Percentiles rank a stretch among this genome's conserved stretches.
Conservation (phyloP, 768 basidiomycete genomes). For the Kwoniella sp. region DNA sequence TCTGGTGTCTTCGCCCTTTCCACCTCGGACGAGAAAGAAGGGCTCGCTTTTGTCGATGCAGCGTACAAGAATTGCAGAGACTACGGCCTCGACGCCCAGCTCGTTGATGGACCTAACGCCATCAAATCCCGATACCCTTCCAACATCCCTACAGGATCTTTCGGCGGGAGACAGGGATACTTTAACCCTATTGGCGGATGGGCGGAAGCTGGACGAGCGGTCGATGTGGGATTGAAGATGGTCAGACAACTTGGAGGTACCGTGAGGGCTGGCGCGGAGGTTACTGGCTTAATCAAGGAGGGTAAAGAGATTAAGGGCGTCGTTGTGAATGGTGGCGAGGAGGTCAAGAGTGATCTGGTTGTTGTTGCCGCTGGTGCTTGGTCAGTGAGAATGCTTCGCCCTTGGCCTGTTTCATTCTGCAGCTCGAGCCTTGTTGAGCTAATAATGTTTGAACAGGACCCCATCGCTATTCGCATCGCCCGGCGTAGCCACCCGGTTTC, state of each 20-base stretch:
- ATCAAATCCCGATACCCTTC: constrained; percentile 62
- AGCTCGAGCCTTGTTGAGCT: no score
- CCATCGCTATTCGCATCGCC: constrained; percentile 71
- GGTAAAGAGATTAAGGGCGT: constrained; percentile 62
- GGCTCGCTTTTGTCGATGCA: constrained; percentile 60
- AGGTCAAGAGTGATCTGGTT: constrained; percentile 62
- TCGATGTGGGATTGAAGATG: constrained; percentile 62
- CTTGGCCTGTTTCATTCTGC: no score
- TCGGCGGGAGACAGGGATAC: constrained; percentile 61
- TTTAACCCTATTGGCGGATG: constrained; percentile 79
- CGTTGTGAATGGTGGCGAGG: constrained; percentile 63
- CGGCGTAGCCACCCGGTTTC: constrained; percentile 55
- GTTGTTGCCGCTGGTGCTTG: constrained; percentile 50
- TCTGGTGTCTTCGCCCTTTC: constrained; percentile 69
- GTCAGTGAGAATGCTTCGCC: constrained; percentile 17
- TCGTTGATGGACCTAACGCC: constrained; percentile 57
- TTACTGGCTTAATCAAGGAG: constrained; percentile 60
- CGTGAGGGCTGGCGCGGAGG: constrained; percentile 65
- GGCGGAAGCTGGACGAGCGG: constrained; percentile 74
- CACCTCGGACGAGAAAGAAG: constrained; percentile 50
- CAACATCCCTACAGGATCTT: constrained; percentile 50
- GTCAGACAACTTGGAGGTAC: constrained; percentile 66
- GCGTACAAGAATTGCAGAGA: constrained; percentile 68
- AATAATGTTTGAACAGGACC: no score
- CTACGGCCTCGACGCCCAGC: constrained; percentile 62